Percentiles rank a stretch among this genome's conserved stretches.
phyloP scores from a whole-genome alignment of 129 eudicot species.

The Smallanthus sonchifolius region DNA sequence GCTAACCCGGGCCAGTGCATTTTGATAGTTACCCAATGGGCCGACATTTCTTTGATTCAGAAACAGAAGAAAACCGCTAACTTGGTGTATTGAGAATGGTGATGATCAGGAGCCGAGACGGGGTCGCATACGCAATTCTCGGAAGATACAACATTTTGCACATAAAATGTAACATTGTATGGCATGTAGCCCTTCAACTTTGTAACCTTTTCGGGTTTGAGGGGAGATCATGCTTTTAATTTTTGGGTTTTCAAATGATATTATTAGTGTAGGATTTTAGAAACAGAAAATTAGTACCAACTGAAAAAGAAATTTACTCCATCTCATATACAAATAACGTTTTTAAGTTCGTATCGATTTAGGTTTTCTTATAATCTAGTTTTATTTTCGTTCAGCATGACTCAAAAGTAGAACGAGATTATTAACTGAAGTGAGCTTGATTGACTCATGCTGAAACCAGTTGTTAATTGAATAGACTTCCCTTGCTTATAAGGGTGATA shows the following conservation, averaged over 20 bases:
- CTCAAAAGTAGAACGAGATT: too few relatives aligned
- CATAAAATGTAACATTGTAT: constrained; percentile 34
- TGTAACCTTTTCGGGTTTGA: constrained; percentile 28
- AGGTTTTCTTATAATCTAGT: too few relatives aligned
- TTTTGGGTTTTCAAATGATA: constrained; percentile 21
- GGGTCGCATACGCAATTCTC: constrained; percentile 1
- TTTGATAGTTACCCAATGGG: constrained; percentile 23
- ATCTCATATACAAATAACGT: too few relatives aligned
- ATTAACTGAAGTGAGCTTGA: too few relatives aligned
- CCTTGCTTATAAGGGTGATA: too few relatives aligned
- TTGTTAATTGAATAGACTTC: too few relatives aligned
- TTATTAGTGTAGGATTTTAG: constrained; percentile 25
- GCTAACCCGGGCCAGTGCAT: constrained; percentile 26
- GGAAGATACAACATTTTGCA: constrained; percentile 35
- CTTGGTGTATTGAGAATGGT: background rate
- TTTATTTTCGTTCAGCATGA: too few relatives aligned
- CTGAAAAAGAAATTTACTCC: constrained; percentile 32
- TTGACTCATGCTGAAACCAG: too few relatives aligned
- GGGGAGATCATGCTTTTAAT: constrained; percentile 38
- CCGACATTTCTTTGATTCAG: constrained; percentile 11
- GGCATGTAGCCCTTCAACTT: constrained; percentile 35
- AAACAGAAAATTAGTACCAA: constrained; percentile 37
- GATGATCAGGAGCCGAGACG: background rate
- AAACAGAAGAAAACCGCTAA: constrained; percentile 10
- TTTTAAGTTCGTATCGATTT: too few relatives aligned